These are phyloP conservation scores for Boletus semigastroideus DNA, from an alignment of 1,284 basidiomycete genomes.

Conservation along the genomic window DNA sequence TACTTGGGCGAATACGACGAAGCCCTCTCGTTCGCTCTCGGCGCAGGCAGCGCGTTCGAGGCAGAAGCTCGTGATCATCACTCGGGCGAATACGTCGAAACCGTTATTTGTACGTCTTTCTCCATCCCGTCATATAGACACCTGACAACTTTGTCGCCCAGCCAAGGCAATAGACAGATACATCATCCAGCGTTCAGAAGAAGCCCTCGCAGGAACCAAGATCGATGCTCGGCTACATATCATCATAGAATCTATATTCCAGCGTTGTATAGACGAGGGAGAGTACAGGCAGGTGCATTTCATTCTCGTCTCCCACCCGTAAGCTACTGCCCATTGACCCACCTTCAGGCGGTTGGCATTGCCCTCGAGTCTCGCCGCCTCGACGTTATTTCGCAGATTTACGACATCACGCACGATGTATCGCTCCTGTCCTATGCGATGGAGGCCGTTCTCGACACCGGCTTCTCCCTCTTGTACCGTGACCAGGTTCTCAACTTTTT, in stretches of 20 bases:
- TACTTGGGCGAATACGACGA: constrained; percentile 93
- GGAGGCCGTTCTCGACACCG: constrained; percentile 84
- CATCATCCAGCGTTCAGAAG: constrained; percentile 60
- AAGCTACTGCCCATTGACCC: constrained; percentile 9
- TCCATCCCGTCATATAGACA: not conserved
- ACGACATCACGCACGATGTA: constrained; percentile 70
- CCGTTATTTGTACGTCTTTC: constrained; percentile 77
- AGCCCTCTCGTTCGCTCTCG: constrained; percentile 88
- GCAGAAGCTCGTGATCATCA: constrained; percentile 61
- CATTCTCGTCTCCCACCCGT: not conserved
- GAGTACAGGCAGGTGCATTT: constrained; percentile 83
- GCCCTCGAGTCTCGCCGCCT: constrained; percentile 87
- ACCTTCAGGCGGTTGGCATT: constrained; percentile 82
- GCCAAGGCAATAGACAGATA: constrained; percentile 95
- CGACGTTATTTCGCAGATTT: constrained; percentile 81
- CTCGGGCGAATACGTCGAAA: constrained; percentile 88
- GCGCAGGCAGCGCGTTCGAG: constrained; percentile 85
- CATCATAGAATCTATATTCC: constrained; percentile 88
- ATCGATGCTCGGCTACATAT: constrained; percentile 76
- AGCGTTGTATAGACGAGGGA: constrained; percentile 79
- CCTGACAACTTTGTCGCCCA: constrained; percentile 33
- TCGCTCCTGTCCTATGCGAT: constrained; percentile 86
- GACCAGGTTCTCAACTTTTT: constrained; percentile 83
- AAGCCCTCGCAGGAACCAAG: constrained; percentile 48
- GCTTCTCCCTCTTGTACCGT: constrained; percentile 79